Base-by-base conservation (phyloP, 2,329 filamentous ascomycete genomes). In the Ceratocystis cubensis region DNA sequence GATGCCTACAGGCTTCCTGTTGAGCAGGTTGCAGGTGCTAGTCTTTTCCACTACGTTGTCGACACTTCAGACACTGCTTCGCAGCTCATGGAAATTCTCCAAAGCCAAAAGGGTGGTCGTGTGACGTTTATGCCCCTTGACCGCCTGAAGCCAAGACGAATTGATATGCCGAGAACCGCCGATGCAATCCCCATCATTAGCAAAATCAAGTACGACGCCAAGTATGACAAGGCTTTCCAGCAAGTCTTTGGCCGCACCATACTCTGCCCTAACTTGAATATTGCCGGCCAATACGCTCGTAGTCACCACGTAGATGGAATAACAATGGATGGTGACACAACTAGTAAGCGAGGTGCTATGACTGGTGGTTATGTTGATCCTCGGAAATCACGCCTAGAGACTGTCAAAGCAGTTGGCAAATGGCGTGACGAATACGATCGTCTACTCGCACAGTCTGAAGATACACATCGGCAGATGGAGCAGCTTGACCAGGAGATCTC, bases 211-310 rank as follows among this genome's bases (percentile, higher is more conserved):
- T 99, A 87, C 72, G 88, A 96, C 64, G 73, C 81, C 1, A 80
- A 78, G 69, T 96, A 87, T 71, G 90, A 95, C 67, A 88, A 85
- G 71, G 94, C 94, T 0, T 94, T 99, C 74, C 86, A 89, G 73
- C 92, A 96, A 73, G 91, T 99, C 0, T 99, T 99, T 76, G 94
- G 92, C 61, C 95, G 91, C 75, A 94, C 91, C 0, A 91, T 99
- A 64, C 88, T 99, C 66, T 97, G 94, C 71, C 92, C 93, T 2
- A 96, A 91, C 71, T 78, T 99, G 69, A 84, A 89, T 62, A 84
- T 96, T 67, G 94, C 92, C 61, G 85, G 88, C 13, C 91, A 96
- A 73, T 96, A 96, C 74, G 90, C 94, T 25, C 85, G 93, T 72
- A 96, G 89, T 71, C 93, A 97, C 72, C 89, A 89, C 20, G 86